Conservation (phyloP, 2,329 filamentous ascomycete genomes). For the Fusarium dimerum region DNA sequence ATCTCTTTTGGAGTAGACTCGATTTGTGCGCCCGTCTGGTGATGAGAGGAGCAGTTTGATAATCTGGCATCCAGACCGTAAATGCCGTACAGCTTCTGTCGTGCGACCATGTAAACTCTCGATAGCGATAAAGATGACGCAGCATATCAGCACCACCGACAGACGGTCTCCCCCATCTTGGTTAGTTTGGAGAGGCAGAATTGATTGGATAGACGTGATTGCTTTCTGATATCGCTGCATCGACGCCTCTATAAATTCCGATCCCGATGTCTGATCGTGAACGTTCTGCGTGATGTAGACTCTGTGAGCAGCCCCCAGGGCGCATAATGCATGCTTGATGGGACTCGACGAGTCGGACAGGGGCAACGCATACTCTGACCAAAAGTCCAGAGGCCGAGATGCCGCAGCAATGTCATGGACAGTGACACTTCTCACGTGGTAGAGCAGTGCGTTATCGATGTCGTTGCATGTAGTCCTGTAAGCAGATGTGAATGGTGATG, state of each 20-base stretch:
- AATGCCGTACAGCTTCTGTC: constrained; percentile 21
- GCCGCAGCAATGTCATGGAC: neutral
- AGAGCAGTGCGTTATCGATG: too few relatives aligned
- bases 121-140: constrained; percentile 26
- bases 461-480: too few relatives aligned
- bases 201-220: constrained; percentile 18
- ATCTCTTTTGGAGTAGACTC: neutral
- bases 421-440: neutral
- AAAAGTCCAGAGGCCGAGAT: constrained; percentile 1
- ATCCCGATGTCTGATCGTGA: neutral
- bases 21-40: neutral
- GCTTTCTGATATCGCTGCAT: constrained; percentile 25
- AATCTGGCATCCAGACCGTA: constrained; percentile 18
- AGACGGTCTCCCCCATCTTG: constrained; percentile 13
- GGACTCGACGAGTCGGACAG: neutral
- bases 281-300: neutral
- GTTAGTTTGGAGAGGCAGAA: neutral
- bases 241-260: constrained; percentile 2
- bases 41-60: constrained; percentile 8
- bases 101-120: constrained; percentile 23
- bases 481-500: too few relatives aligned
- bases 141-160: constrained; percentile 20
- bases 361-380: constrained; percentile 6
- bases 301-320: constrained; percentile 6
- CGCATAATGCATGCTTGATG: constrained; percentile 5